Conservation (phyloP, 305 asterid species). For the Fraxinus sp. region DNA sequence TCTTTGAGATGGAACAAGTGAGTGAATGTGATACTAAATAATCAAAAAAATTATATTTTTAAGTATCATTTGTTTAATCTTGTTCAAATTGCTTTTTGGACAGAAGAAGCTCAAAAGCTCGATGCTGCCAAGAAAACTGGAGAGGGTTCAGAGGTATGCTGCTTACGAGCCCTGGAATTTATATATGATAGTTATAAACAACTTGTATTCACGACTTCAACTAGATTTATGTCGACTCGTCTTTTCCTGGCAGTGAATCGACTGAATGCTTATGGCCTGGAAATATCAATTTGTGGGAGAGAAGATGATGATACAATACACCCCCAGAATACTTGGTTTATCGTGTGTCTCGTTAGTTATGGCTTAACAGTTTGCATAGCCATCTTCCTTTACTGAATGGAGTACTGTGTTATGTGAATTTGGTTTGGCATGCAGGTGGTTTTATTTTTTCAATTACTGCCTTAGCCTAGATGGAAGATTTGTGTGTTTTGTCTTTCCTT, state of each 20-base stretch:
- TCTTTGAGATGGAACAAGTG: neutral
- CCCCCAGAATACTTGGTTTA: constrained; percentile 23
- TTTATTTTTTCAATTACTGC: constrained; percentile 52
- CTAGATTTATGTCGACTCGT: neutral
- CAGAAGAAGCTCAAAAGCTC: constrained; percentile 61
- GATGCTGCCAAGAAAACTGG: constrained; percentile 56
- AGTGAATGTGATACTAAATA: neutral
- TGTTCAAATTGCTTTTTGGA: constrained; percentile 7
- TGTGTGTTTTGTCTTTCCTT: constrained; percentile 18
- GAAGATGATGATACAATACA: constrained; percentile 10
- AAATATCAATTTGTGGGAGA: constrained; percentile 26
- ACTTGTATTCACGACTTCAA: neutral
- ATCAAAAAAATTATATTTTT: neutral
- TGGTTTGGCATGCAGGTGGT: constrained; percentile 58
- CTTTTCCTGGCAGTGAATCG: constrained; percentile 54
- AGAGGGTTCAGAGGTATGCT: constrained; percentile 63
- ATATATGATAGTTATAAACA: neutral
- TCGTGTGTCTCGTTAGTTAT: constrained; percentile 28
- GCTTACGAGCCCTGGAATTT: neutral
- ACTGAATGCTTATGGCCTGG: constrained; percentile 27
- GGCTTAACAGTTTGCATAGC: constrained; percentile 36
- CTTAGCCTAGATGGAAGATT: constrained; percentile 39
- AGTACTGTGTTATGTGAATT: constrained; percentile 30
- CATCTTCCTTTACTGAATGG: constrained; percentile 15
- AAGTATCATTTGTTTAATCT: neutral